Percentiles rank a stretch among this genome's conserved stretches.
Evolutionary conservation across 257 asterid species (phyloP).

Genomic region (Thymus mandschuricus): DNA sequence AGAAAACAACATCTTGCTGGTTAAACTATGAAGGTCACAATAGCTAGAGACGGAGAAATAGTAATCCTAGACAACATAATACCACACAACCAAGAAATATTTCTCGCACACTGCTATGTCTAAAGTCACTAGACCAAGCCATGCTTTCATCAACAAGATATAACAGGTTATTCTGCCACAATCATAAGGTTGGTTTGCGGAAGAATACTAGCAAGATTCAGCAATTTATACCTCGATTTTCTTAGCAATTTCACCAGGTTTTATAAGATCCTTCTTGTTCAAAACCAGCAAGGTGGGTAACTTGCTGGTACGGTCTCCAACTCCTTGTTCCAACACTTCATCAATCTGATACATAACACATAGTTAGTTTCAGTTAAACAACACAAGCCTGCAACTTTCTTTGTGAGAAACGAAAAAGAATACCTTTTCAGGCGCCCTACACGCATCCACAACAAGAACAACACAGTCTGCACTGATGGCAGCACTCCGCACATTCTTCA

Average conservation of each 20-base stretch:
- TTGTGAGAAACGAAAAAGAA: not conserved
- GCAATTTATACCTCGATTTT: conserved; percentile 67
- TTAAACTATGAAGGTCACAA: not conserved
- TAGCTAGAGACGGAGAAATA: not conserved
- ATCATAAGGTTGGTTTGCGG: conserved; percentile 10
- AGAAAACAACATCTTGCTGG: not conserved
- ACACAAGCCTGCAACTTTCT: conserved; percentile 7
- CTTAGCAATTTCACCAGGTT: conserved; percentile 98
- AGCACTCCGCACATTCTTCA: conserved; percentile 94
- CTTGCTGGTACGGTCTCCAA: conserved; percentile 61
- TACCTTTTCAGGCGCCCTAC: conserved; percentile 85
- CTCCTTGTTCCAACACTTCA: conserved; percentile 78
- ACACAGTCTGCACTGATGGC: conserved; percentile 90
- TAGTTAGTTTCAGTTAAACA: conserved; percentile 17
- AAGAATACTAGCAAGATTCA: conserved; percentile 8
- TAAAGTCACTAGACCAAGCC: conserved; percentile 14
- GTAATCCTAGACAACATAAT: not conserved
- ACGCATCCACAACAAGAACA: conserved; percentile 86
- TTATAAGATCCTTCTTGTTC: conserved; percentile 92
- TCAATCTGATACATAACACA: conserved; percentile 59
- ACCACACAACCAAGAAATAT: not conserved
- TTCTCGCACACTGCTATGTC: not conserved
- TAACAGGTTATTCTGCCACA: not conserved
- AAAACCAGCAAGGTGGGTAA: conserved; percentile 81
- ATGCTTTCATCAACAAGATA: not conserved